phyloP scores from a whole-genome alignment of 2,329 filamentous ascomycete species.

The Triangularia setosa region DNA sequence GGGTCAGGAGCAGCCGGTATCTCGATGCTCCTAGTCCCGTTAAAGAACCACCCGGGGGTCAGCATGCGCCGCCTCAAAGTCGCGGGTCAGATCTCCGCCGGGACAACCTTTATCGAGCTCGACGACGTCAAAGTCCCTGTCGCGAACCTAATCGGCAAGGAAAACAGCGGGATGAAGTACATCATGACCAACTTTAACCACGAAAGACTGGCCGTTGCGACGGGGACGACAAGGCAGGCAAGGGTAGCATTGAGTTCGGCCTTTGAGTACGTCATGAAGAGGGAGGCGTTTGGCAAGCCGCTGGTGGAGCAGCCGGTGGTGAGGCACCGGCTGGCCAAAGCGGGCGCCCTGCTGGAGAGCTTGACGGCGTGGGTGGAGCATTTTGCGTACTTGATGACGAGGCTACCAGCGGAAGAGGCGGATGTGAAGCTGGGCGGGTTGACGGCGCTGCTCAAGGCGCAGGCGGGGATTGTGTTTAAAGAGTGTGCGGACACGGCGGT shows the following conservation, averaged over 20 bases:
- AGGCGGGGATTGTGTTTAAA: slow-evolving; percentile 66
- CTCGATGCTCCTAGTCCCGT: slow-evolving; percentile 64
- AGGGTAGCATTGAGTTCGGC: slow-evolving; percentile 36
- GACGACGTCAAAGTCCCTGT: slow-evolving; percentile 70
- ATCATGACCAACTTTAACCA: slow-evolving; percentile 81
- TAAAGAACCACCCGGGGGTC: slow-evolving; percentile 65
- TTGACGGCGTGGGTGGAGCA: slow-evolving; percentile 71
- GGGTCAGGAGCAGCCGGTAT: slow-evolving; percentile 60
- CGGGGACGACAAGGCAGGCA: slow-evolving; percentile 59
- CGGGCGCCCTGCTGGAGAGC: slow-evolving; percentile 63
- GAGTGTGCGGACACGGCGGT: slow-evolving; percentile 67
- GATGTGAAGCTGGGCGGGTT: slow-evolving; percentile 65
- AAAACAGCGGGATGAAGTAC: slow-evolving; percentile 69
- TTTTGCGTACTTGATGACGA: slow-evolving; percentile 64
- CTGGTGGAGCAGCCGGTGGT: slow-evolving; percentile 74
- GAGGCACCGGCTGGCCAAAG: slow-evolving; percentile 67
- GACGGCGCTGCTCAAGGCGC: slow-evolving; percentile 69
- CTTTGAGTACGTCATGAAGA: slow-evolving; percentile 37
- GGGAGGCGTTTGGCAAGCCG: slow-evolving; percentile 41
- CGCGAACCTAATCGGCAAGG: slow-evolving; percentile 64
- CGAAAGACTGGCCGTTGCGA: slow-evolving; percentile 64
- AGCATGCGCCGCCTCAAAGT: slow-evolving; percentile 65
- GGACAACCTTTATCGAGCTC: slow-evolving; percentile 72
- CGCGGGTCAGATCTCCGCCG: slow-evolving; percentile 58
- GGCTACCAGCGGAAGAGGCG: slow-evolving; percentile 57